Evolutionary conservation across 2,329 filamentous ascomycete genomes (phyloP), one percentile per base, ranked within the genome.

Genomic region (Hypoxylon sp.): DNA sequence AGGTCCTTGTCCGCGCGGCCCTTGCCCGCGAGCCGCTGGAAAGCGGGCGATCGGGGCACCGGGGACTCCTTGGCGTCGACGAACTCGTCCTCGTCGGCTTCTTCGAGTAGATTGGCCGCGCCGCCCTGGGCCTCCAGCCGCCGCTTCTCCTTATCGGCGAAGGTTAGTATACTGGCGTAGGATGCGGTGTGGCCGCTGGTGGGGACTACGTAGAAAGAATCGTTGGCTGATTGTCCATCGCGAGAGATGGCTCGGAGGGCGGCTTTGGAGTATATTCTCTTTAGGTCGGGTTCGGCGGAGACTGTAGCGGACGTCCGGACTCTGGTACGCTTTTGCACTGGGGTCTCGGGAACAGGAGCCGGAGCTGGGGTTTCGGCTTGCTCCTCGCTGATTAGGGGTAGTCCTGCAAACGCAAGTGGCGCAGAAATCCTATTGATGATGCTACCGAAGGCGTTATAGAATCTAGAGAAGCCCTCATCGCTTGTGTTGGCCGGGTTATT

Each of bases 201-300:
- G 3, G 95, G 96, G 0, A 99, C 96, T 1, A 98, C 92, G 78
- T 98, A 98, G 82, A 99, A 99, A 8, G 92, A 96, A 74, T 92
- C 92, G 65, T 86, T 88, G 14, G 87, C 83, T 14, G 86, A 85
- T 29, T 90, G 86, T 0, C 88, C 89, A 31, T 91, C 90, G 62
- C 92, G 90, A 19, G 89, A 86, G 46, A 97, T 86, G 0, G 94
- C 93, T 56, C 91, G 88, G 59, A 98, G 86, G 3, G 95, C 93
- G 11, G 95, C 94, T 72, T 90, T 90, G 44, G 94, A 97, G 78
- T 97, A 97, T 31, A 97, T 88, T 67, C 91, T 92, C 73, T 89
- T 90, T 26, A 97, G 87, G 72, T 98, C 94, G 0, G 94, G 92
- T 17, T 93, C 90, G 1, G 83, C 79, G 39, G 83, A 71, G 26